A percentile compares a stretch with the other conserved stretches of the same genome.
These are phyloP conservation scores for Candida glaebosa DNA, from an alignment of 805 yeast species.

Conservation along the genomic window DNA sequence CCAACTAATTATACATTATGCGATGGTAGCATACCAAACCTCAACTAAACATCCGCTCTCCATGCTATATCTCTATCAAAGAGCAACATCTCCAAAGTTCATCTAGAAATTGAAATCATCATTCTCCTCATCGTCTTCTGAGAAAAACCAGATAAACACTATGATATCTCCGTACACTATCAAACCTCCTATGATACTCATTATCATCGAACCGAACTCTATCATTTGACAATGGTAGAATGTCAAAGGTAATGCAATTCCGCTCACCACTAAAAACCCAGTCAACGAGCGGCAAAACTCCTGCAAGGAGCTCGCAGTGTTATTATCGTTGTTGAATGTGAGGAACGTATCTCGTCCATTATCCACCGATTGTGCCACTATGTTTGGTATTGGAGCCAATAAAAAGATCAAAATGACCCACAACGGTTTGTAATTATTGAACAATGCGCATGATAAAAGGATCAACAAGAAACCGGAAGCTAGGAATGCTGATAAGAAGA, in stretches of 20 bases:
- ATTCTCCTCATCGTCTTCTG: conserved; percentile 42
- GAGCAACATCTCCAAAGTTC: too few species aligned
- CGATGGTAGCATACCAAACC: too few species aligned
- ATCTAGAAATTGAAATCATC: conserved; percentile 45
- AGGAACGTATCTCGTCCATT: conserved; percentile 40
- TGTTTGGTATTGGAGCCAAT: conserved; percentile 44
- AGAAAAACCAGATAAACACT: conserved; percentile 45
- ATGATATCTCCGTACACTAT: conserved; percentile 43
- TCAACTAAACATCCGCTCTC: too few species aligned
- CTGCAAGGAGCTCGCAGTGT: conserved; percentile 34
- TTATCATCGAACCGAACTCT: conserved; percentile 35
- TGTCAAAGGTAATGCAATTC: conserved; percentile 41
- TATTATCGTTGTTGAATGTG: conserved; percentile 39
- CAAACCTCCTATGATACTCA: conserved; percentile 44
- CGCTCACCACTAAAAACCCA: conserved; percentile 40
- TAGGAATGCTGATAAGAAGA: conserved; percentile 42
- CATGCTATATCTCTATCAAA: too few species aligned
- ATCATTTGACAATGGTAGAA: conserved; percentile 37
- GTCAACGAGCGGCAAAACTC: conserved; percentile 38
- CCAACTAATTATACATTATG: too few species aligned
- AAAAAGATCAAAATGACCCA: conserved; percentile 43
- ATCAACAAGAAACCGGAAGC: conserved; percentile 44
- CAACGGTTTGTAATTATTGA: conserved; percentile 37
- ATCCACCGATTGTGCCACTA: conserved; percentile 35
- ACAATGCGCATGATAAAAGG: conserved; percentile 43